These are phyloP conservation scores for Calonectria pteridis DNA, from an alignment of 2,329 filamentous ascomycete species.

Conservation along the genomic window DNA sequence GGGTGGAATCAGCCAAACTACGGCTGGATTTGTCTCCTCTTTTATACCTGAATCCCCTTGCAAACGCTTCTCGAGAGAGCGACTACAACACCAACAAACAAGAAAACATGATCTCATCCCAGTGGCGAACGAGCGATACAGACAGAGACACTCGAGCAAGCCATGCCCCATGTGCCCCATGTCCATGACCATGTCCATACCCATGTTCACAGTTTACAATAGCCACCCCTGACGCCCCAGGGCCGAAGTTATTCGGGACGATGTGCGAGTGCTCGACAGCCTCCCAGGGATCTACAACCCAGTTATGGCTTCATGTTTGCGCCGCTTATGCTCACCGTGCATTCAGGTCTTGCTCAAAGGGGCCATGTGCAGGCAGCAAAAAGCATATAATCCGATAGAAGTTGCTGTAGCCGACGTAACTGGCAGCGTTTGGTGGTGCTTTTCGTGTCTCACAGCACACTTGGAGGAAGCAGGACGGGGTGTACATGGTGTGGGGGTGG, in stretches of 20 bases:
- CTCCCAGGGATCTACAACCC: slow-evolving; percentile 6
- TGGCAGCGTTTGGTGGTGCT: slow-evolving; percentile 5
- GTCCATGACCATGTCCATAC: background rate
- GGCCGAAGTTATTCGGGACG: background rate
- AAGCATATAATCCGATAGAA: slow-evolving; percentile 37
- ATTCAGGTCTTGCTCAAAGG: slow-evolving; percentile 29
- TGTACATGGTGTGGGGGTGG: background rate
- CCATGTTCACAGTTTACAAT: slow-evolving; percentile 8
- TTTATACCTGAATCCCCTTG: slow-evolving; percentile 7
- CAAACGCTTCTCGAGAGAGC: background rate
- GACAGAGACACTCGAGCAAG: background rate
- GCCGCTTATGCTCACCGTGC: slow-evolving; percentile 16
- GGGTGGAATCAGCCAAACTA: background rate
- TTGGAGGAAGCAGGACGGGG: background rate
- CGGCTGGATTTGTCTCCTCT: background rate
- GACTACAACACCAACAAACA: background rate
- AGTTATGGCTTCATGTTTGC: slow-evolving; percentile 23
- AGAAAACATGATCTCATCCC: background rate
- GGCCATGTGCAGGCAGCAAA: slow-evolving; percentile 33
- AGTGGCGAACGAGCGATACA: background rate
- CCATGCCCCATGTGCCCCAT: background rate
- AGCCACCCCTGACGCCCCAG: slow-evolving; percentile 13
- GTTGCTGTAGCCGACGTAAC: slow-evolving; percentile 14
- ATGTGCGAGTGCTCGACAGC: slow-evolving; percentile 23
- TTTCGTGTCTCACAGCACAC: slow-evolving; percentile 12